A percentile compares a stretch with the other conserved stretches of the same genome.
Evolutionary conservation across 2,329 filamentous ascomycete genomes (phyloP).

Genomic region (Gyromitra esculenta): DNA sequence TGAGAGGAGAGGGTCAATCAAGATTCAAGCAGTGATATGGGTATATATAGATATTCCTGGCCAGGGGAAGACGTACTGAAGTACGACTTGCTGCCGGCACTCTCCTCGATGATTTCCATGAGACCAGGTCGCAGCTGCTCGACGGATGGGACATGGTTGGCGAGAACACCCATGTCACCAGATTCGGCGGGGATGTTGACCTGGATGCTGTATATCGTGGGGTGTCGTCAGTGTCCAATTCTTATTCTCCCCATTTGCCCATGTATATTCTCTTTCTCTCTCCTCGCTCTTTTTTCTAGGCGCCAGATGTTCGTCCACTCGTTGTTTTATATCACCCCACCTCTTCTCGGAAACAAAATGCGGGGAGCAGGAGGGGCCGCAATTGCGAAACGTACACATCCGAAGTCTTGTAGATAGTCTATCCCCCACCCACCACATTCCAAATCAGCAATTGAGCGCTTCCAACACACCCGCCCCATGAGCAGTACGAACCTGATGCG

Average conservation of each 20-base stretch:
- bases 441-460: slow-evolving; percentile 13
- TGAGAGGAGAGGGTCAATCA: slow-evolving; percentile 1
- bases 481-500: slow-evolving; percentile 84
- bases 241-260: slow-evolving; percentile 63
- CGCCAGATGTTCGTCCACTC: not conserved
- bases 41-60: not conserved
- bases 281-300: not conserved
- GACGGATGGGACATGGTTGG: slow-evolving; percentile 98
- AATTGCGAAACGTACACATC: slow-evolving; percentile 70
- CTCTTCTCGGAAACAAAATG: slow-evolving; percentile 42
- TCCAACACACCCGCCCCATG: not conserved
- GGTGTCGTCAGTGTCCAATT: slow-evolving; percentile 75
- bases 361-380: slow-evolving; percentile 33
- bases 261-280: slow-evolving; percentile 55
- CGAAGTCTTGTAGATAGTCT: slow-evolving; percentile 76
- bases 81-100: slow-evolving; percentile 90
- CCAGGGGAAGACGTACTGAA: slow-evolving; percentile 76
- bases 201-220: slow-evolving; percentile 77
- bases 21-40: not conserved
- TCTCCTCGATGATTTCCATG: slow-evolving; percentile 95
- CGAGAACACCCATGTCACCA: slow-evolving; percentile 99
- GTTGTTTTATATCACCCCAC: slow-evolving; percentile 43
- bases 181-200: slow-evolving; percentile 99
- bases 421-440: slow-evolving; percentile 43
- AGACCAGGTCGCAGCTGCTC: slow-evolving; percentile 98